Conservation (phyloP, 148 eudicot genomes). For the Rhododendron griersonianum region DNA sequence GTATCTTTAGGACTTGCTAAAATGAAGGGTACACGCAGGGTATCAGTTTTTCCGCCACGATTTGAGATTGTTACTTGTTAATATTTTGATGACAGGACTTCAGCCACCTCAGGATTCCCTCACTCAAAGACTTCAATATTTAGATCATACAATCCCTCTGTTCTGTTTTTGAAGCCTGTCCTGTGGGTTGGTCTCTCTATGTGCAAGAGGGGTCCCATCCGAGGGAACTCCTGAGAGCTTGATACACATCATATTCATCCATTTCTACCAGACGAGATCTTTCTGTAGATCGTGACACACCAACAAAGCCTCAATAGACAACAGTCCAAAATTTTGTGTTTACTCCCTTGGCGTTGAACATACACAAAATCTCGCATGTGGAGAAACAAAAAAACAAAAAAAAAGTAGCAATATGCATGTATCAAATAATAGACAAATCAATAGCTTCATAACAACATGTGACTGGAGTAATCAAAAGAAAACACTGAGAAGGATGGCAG, state of each 20-base stretch:
- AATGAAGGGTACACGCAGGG: not conserved
- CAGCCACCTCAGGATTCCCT: not conserved
- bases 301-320: not conserved
- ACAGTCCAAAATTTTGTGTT: not conserved
- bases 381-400: not conserved
- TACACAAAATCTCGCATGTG: not conserved
- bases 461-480: not conserved
- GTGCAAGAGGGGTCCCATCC: not conserved
- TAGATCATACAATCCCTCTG: not conserved
- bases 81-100: not conserved
- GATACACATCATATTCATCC: not conserved
- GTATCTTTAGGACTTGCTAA: not conserved
- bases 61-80: not conserved
- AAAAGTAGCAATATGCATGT: not conserved
- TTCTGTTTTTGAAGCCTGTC: not conserved
- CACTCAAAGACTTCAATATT: not conserved
- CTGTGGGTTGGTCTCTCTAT: not conserved
- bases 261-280: not conserved
- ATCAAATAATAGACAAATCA: not conserved
- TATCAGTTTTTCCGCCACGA: not conserved
- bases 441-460: not conserved
- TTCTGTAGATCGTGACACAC: not conserved
- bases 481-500: not conserved
- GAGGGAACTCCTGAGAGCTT: not conserved
- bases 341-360: not conserved